Evolutionary conservation across 73 alveolate genomes (phyloP).

Genomic region (Paramecium sexaurelia): DNA sequence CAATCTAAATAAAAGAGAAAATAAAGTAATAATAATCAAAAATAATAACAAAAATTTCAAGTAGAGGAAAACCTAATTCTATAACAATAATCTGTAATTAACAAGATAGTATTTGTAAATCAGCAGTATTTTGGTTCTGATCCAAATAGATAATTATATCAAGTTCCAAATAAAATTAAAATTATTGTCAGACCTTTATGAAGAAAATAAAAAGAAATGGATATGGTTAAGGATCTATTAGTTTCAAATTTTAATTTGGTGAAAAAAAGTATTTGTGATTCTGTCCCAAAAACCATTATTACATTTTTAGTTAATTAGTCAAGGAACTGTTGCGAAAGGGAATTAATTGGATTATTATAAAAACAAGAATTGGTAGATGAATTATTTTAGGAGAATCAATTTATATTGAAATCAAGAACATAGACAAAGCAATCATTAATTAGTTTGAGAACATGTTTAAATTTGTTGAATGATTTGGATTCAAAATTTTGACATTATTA

Average conservation of each 20-base stretch:
- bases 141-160: neutral
- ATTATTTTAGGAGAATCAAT: slow-evolving; percentile 43
- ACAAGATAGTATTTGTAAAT: neutral
- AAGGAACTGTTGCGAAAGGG: slow-evolving; percentile 43
- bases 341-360: slow-evolving; percentile 36
- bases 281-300: slow-evolving; percentile 83
- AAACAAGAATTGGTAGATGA: slow-evolving; percentile 53
- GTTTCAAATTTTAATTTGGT: slow-evolving; percentile 76
- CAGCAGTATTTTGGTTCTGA: slow-evolving; percentile 26
- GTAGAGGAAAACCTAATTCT: neutral
- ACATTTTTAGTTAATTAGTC: slow-evolving; percentile 75
- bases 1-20: neutral
- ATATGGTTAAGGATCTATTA: slow-evolving; percentile 78
- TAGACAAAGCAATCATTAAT: slow-evolving; percentile 19
- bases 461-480: slow-evolving; percentile 58
- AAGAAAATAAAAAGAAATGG: slow-evolving; percentile 73
- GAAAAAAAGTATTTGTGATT: slow-evolving; percentile 77
- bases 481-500: slow-evolving; percentile 38
- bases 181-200: neutral
- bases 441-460: slow-evolving; percentile 42
- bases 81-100: neutral
- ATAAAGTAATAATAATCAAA: neutral
- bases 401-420: slow-evolving; percentile 22
- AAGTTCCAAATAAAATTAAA: slow-evolving; percentile 47
- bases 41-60: neutral